Percentiles rank a stretch among this genome's conserved stretches.
These are phyloP conservation scores for Vaccinium corymbosum DNA, from an alignment of 148 eudicot species.

Conservation along the genomic window DNA sequence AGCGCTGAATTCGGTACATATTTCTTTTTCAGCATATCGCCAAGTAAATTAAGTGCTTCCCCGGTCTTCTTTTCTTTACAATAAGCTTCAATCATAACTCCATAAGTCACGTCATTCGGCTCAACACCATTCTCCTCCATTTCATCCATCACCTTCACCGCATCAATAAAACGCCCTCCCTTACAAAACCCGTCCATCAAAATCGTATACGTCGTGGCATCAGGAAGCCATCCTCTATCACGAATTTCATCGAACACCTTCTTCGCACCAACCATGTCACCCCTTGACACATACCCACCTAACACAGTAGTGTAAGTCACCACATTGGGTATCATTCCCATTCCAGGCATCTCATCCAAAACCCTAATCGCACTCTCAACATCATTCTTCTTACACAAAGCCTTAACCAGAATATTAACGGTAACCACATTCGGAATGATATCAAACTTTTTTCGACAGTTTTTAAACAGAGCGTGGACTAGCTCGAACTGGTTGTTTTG, in stretches of 20 bases:
- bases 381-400: constrained; percentile 62
- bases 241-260: constrained; percentile 61
- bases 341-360: constrained; percentile 68
- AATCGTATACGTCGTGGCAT: constrained; percentile 71
- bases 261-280: constrained; percentile 64
- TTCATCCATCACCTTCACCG: constrained; percentile 81
- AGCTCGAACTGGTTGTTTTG: constrained; percentile 56
- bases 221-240: constrained; percentile 79
- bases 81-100: constrained; percentile 78
- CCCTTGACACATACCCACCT: constrained; percentile 56
- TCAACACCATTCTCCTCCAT: constrained; percentile 73
- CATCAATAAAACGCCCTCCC: constrained; percentile 59
- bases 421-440: constrained; percentile 69
- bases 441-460: constrained; percentile 38
- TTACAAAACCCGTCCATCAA: constrained; percentile 83
- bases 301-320: constrained; percentile 71
- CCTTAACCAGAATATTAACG: constrained; percentile 68
- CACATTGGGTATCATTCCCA: constrained; percentile 77
- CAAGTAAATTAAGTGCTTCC: constrained; percentile 68
- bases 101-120: constrained; percentile 74
- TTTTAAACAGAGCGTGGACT: constrained; percentile 58
- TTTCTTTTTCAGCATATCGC: constrained; percentile 73
- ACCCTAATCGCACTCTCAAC: constrained; percentile 53
- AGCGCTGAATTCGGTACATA: constrained; percentile 54
- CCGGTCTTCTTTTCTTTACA: constrained; percentile 65